These are phyloP conservation scores for Crucihimalaya himalaica DNA, from an alignment of 345 rosid species.

Conservation along the genomic window DNA sequence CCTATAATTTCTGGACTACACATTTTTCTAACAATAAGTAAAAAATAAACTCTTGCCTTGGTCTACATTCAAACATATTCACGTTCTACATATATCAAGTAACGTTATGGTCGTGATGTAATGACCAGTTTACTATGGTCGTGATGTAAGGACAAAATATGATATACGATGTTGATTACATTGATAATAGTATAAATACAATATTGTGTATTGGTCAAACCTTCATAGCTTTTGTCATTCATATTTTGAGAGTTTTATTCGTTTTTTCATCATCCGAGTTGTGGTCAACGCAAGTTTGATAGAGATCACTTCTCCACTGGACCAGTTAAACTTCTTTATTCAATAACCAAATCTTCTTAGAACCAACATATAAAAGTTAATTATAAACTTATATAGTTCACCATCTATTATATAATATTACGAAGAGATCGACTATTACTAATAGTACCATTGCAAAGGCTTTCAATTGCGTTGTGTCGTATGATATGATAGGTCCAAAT, in stretches of 20 bases:
- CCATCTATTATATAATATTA: neutral
- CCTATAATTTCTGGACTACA: no score
- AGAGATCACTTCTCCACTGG: neutral
- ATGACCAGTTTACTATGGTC: no score
- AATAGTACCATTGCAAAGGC: conserved; percentile 16
- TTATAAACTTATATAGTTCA: no score
- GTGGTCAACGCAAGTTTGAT: conserved; percentile 22
- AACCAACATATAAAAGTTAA: neutral
- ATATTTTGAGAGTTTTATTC: neutral
- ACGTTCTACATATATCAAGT: neutral
- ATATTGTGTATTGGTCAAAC: neutral
- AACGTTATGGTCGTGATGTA: neutral
- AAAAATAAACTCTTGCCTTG: no score
- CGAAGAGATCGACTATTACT: conserved; percentile 6
- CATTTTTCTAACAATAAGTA: no score
- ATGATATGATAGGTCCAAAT: conserved; percentile 13
- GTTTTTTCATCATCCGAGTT: neutral
- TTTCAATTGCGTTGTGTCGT: neutral
- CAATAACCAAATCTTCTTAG: neutral
- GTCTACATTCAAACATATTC: neutral
- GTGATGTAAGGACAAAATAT: no score
- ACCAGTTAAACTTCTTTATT: neutral
- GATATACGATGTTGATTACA: neutral
- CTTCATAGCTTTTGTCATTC: neutral
- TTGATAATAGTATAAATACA: neutral